These are phyloP conservation scores for Picea mariana DNA, from an alignment of 83 land plant species.

Conservation along the genomic window DNA sequence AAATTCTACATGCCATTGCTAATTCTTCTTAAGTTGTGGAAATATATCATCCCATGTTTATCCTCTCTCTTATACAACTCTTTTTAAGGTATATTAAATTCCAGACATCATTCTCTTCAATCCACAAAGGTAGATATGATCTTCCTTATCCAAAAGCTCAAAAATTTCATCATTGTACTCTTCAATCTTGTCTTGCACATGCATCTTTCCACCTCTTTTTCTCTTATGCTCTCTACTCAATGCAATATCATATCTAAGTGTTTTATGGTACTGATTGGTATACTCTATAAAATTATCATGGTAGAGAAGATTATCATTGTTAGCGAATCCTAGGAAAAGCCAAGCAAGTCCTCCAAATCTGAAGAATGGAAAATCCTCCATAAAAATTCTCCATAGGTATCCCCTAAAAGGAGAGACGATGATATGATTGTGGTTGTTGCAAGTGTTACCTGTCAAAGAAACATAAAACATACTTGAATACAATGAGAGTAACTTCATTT, in stretches of 20 bases:
- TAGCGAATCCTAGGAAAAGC: slow-evolving; percentile 99
- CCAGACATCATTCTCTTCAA: too few relatives aligned
- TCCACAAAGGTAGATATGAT: slow-evolving; percentile 89
- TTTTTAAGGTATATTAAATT: too few relatives aligned
- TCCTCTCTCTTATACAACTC: slow-evolving; percentile 74
- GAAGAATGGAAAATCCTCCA: slow-evolving; percentile 28
- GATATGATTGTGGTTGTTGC: too few relatives aligned
- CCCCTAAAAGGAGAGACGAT: slow-evolving; percentile 50
- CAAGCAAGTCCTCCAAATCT: slow-evolving; percentile 85
- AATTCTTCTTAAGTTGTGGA: too few relatives aligned
- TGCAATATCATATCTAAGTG: slow-evolving; percentile 86
- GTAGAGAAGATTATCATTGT: slow-evolving; percentile 29
- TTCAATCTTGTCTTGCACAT: slow-evolving; percentile 40
- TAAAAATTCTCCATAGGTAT: slow-evolving; percentile 94
- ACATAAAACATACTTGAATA: too few relatives aligned
- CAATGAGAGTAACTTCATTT: too few relatives aligned
- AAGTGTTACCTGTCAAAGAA: too few relatives aligned
- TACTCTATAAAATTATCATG: too few relatives aligned
- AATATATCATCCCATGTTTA: slow-evolving; percentile 81
- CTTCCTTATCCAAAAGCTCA: slow-evolving; percentile 49
- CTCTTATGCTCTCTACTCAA: slow-evolving; percentile 94
- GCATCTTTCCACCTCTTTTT: slow-evolving; percentile 80
- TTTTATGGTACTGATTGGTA: slow-evolving; percentile 26
- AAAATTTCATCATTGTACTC: slow-evolving; percentile 95
- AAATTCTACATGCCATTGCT: too few relatives aligned